phyloP scores from a whole-genome alignment of 768 basidiomycete genomes.

The Hygrocybe coccinea region DNA sequence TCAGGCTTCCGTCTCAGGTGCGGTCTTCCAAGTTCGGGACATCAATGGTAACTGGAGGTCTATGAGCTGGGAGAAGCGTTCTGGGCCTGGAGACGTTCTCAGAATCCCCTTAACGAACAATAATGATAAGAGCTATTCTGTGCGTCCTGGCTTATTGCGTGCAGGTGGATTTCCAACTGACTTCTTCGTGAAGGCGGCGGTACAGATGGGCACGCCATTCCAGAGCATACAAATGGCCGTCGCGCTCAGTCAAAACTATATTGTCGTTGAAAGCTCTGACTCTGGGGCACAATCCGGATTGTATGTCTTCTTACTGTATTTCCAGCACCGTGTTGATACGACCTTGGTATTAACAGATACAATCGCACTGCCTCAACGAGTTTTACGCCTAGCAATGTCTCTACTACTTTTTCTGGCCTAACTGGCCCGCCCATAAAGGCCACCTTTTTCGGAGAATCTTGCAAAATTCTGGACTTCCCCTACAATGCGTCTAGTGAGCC shows the following conservation, averaged over 20 bases:
- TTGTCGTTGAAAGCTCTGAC: neutral
- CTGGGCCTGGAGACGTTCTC: neutral
- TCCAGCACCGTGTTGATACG: no score
- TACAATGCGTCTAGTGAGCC: neutral
- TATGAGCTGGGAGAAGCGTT: neutral
- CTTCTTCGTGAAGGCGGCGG: neutral
- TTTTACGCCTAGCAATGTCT: no score
- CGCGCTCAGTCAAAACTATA: neutral
- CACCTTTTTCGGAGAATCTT: neutral
- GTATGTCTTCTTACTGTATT: no score
- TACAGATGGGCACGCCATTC: neutral
- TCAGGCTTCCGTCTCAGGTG: no score
- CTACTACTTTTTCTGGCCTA: no score
- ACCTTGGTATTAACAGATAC: no score
- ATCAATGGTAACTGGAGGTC: neutral
- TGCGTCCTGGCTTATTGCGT: neutral
- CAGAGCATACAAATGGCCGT: neutral
- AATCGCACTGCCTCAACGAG: no score
- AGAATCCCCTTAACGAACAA: neutral
- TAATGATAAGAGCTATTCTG: neutral
- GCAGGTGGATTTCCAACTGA: neutral
- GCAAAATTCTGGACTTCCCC: neutral
- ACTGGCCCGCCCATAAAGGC: no score
- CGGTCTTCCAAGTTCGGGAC: neutral
- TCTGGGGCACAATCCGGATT: neutral